Percentiles rank a stretch among this genome's conserved stretches.
Evolutionary conservation across 148 eudicot genomes (phyloP).

Genomic region (Polygonum maritimum): DNA sequence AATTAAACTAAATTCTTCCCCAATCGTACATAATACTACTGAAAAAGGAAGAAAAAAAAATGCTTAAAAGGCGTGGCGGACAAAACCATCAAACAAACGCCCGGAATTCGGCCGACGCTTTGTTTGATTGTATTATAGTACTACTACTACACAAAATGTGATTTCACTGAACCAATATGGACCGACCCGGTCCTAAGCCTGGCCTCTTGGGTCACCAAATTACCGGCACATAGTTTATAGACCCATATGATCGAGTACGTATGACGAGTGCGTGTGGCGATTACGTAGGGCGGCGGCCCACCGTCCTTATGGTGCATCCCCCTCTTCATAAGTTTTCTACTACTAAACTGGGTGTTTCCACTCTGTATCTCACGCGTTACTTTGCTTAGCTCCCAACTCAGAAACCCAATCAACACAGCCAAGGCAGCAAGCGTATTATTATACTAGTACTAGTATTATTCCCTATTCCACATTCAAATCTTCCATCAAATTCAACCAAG

Average conservation of each 20-base stretch:
- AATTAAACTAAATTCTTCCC: too few relatives aligned
- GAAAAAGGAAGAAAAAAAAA: neutral
- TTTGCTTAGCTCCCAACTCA: conserved; percentile 1
- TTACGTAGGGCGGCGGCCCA: conserved; percentile 2
- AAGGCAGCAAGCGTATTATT: neutral
- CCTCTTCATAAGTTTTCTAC: neutral
- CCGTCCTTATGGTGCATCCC: neutral
- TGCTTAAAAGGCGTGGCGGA: neutral
- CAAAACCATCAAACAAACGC: neutral
- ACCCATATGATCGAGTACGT: neutral
- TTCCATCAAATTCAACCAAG: neutral
- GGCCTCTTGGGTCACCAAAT: too few relatives aligned
- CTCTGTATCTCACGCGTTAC: conserved; percentile 6
- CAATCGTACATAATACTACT: neutral
- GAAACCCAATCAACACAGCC: neutral
- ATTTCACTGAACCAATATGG: too few relatives aligned
- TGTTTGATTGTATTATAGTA: neutral
- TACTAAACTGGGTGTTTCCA: neutral
- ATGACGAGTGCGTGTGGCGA: neutral
- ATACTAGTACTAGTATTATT: neutral
- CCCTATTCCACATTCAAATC: neutral
- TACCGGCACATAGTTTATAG: too few relatives aligned
- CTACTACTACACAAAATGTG: too few relatives aligned
- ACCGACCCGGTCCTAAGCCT: too few relatives aligned
- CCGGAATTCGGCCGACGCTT: neutral